Conservation (phyloP, 176 grass and related monocot genomes). For the Ensete ventricosum region DNA sequence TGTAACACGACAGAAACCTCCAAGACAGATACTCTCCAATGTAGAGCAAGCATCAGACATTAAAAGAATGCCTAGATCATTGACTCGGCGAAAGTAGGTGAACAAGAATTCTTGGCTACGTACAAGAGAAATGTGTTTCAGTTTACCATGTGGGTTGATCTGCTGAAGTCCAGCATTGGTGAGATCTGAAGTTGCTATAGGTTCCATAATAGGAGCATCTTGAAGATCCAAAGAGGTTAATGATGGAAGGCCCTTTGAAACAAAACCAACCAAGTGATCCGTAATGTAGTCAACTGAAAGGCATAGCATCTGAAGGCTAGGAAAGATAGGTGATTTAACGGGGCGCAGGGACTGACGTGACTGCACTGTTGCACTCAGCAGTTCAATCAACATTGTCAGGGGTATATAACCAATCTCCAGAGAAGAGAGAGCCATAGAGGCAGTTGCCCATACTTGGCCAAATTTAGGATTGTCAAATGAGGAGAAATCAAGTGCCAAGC, state of each 20-base stretch:
- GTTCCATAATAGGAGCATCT: conserved; percentile 78
- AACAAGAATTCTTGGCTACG: conserved; percentile 82
- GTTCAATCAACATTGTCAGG: conserved; percentile 59
- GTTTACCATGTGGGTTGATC: conserved; percentile 71
- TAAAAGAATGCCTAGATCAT: conserved; percentile 81
- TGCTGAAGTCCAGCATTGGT: conserved; percentile 80
- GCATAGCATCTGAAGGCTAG: conserved; percentile 68
- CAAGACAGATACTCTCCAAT: conserved; percentile 84
- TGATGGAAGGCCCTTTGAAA: conserved; percentile 61
- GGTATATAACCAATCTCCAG: conserved; percentile 93
- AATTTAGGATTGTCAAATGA: conserved; percentile 70
- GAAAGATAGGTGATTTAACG: conserved; percentile 49
- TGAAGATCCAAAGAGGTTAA: conserved; percentile 78
- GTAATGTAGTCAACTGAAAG: conserved; percentile 82
- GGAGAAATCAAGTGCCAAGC: conserved; percentile 75
- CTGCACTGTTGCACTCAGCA: conserved; percentile 34
- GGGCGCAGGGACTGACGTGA: conserved; percentile 25
- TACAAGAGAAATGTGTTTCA: conserved; percentile 84
- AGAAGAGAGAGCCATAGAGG: conserved; percentile 49
- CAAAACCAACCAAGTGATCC: conserved; percentile 61
- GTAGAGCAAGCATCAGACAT: conserved; percentile 71
- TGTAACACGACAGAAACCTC: conserved; percentile 86
- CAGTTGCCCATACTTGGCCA: conserved; percentile 49
- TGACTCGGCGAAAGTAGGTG: conserved; percentile 69
- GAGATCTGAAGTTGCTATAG: conserved; percentile 61